Conservation (phyloP, 306 rosid species). For the Quercus cerris region DNA sequence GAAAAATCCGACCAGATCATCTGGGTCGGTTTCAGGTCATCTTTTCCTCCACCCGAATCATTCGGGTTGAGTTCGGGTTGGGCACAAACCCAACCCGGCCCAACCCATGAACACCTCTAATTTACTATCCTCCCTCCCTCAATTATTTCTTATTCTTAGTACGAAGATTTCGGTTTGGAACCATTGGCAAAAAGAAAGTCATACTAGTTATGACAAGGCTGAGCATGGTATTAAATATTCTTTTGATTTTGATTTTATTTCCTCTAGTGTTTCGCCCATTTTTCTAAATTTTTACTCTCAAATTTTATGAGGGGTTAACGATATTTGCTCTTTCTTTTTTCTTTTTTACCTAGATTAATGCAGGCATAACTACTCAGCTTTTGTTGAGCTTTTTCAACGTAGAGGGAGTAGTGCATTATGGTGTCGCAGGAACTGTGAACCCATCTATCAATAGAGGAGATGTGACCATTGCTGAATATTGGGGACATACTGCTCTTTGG, state of each 20-base stretch:
- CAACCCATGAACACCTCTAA: no score
- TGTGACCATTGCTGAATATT: conserved; percentile 45
- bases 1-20: no score
- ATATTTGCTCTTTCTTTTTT: no score
- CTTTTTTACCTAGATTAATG: conserved; percentile 37
- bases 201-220: conserved; percentile 37
- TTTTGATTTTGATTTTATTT: not conserved
- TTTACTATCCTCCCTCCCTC: not conserved
- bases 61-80: no score
- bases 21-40: no score
- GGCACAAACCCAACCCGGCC: no score
- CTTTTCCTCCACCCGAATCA: no score
- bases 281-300: not conserved
- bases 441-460: conserved; percentile 53
- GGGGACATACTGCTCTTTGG: conserved; percentile 64
- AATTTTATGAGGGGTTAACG: no score
- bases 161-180: conserved; percentile 37
- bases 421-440: conserved; percentile 66
- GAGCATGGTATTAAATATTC: conserved; percentile 14
- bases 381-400: conserved; percentile 41
- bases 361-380: conserved; percentile 59
- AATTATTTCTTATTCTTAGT: conserved; percentile 6
- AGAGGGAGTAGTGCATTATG: conserved; percentile 70
- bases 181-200: conserved; percentile 19
- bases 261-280: not conserved